Evolutionary conservation across 2,329 filamentous ascomycete species (phyloP).

Genomic region (Nigrograna mackinnonii): DNA sequence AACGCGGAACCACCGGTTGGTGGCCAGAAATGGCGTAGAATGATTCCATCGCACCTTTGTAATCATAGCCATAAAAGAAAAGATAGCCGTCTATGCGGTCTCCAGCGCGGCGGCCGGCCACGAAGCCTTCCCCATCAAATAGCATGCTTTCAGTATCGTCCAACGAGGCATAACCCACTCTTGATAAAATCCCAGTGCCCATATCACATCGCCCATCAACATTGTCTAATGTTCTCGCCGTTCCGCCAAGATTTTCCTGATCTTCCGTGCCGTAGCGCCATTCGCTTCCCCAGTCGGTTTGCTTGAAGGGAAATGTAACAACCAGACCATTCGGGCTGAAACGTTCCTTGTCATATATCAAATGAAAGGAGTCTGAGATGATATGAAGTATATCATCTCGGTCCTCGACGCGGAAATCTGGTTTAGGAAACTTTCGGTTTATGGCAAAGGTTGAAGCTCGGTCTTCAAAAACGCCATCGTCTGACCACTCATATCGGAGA

Average conservation of each 20-base stretch:
- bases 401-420: conserved; percentile 54
- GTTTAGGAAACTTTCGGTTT: conserved; percentile 54
- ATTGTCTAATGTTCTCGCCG: conserved; percentile 59
- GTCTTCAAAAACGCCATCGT: conserved; percentile 64
- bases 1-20: conserved; percentile 61
- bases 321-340: conserved; percentile 58
- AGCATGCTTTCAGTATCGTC: conserved; percentile 62
- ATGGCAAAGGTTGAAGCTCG: conserved; percentile 65
- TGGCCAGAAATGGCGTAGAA: conserved; percentile 61
- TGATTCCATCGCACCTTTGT: conserved; percentile 56
- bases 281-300: conserved; percentile 44
- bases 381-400: conserved; percentile 56
- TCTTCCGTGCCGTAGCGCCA: conserved; percentile 59
- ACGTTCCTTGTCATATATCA: conserved; percentile 61
- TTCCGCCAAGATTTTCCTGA: conserved; percentile 49
- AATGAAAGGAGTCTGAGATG: conserved; percentile 57
- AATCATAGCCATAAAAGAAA: conserved; percentile 63
- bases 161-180: conserved; percentile 55
- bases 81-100: conserved; percentile 62
- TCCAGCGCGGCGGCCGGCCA: conserved; percentile 51
- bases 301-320: conserved; percentile 48
- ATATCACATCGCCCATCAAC: conserved; percentile 56
- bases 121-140: conserved; percentile 58
- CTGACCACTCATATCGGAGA: conserved; percentile 65
- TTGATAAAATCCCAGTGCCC: conserved; percentile 56